A percentile compares a stretch with the other conserved stretches of the same genome.
phyloP scores from a whole-genome alignment of 2,329 filamentous ascomycete species.

The Pseudopyrenochaeta lycopersici region DNA sequence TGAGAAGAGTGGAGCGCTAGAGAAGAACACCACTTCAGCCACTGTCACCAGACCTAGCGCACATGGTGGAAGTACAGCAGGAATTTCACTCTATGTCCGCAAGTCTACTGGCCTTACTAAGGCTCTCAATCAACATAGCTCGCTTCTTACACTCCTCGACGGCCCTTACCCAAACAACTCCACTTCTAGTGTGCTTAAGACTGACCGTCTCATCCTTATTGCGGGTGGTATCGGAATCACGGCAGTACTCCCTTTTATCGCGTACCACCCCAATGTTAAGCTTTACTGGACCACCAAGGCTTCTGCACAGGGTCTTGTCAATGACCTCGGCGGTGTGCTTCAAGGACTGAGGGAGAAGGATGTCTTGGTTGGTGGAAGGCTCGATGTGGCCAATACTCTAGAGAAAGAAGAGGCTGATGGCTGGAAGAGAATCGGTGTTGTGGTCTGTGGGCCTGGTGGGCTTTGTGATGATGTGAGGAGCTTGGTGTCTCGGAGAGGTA shows the following conservation, averaged over 20 bases:
- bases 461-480: slow-evolving; percentile 54
- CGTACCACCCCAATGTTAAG: slow-evolving; percentile 50
- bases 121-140: slow-evolving; percentile 26
- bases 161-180: slow-evolving; percentile 53
- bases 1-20: slow-evolving; percentile 7
- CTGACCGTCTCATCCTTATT: slow-evolving; percentile 51
- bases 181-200: slow-evolving; percentile 18
- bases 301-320: slow-evolving; percentile 33
- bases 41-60: slow-evolving; percentile 41
- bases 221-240: slow-evolving; percentile 61
- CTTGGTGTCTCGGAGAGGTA: slow-evolving; percentile 15
- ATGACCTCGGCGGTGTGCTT: slow-evolving; percentile 41
- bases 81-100: slow-evolving; percentile 50
- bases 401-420: slow-evolving; percentile 43
- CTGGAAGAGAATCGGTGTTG: slow-evolving; percentile 51
- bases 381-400: slow-evolving; percentile 46
- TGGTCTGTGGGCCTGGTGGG: slow-evolving; percentile 53
- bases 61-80: slow-evolving; percentile 40
- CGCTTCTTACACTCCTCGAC: slow-evolving; percentile 52
- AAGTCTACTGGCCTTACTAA: slow-evolving; percentile 51
- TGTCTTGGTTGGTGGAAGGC: slow-evolving; percentile 46
- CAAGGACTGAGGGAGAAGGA: slow-evolving; percentile 43
- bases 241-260: slow-evolving; percentile 49
- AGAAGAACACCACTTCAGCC: background rate
- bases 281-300: slow-evolving; percentile 51